Base-by-base conservation (phyloP, 1,139 yeast species). In the Debaryomycetaceae sp. region DNA sequence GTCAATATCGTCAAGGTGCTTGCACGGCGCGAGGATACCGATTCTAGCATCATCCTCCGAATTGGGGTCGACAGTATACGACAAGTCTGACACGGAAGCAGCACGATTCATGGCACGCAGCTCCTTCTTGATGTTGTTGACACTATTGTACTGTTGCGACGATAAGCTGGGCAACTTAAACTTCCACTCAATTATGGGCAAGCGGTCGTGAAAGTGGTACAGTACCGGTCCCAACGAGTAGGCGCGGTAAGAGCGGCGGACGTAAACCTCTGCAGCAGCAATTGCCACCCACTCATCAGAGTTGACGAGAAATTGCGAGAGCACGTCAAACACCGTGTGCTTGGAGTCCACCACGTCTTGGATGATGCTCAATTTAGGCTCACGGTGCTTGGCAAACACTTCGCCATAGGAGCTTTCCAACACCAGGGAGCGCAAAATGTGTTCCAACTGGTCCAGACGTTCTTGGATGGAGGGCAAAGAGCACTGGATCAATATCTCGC, bases 161-260 rank as follows among this genome's bases (percentile, higher is more conserved):
- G 68, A 55, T 37, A 72, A 58, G 40, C 80, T 71, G 36, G 95
- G 94, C 43, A 90, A 68, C 56, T 81, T 87, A 69, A 90, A 90
- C 47, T 77, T 78, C 93, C 96, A 90, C 43, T 82, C 78, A 39
- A 85, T 69, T 30, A 82, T 68, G 30, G 92, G 90, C 33, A 75
- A 58, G 30, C 67, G 62, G 35, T 71, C 72, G 36, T 76, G 70
- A 48, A 62, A 61, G 39, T 69, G 72, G 49, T 83, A 82, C 32
- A 65, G 60, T 33, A 90, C 70, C 37, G 77, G 79, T 32, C 85
- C 81, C 39, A 90, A 77, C 24, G 86, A 79, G 58, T 92, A 92
- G 25, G 97, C 97, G 51, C 97, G 77, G 67, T 87, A 90, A 29
- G 97, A 94, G 53, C 98, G 81, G 57, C 98, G 80, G 34, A 87